Conservation (phyloP, 2,329 filamentous ascomycete species). For the Alternaria brassicae region DNA sequence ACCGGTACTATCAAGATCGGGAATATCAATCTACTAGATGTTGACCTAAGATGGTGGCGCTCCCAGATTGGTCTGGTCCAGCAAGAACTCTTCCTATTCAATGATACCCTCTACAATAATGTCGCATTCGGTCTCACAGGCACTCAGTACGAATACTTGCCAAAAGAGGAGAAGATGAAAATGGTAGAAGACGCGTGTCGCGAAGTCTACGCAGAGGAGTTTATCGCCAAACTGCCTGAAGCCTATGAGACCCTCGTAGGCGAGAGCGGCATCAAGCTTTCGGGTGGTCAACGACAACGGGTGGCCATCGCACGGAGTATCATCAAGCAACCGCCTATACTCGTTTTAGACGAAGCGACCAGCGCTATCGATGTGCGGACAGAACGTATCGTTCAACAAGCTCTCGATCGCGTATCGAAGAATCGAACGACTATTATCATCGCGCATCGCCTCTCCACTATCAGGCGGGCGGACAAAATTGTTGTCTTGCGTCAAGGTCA, state of each 20-base stretch:
- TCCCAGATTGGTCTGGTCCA: constrained; percentile 55
- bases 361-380: constrained; percentile 67
- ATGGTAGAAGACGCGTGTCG: constrained; percentile 56
- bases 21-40: constrained; percentile 31
- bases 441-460: constrained; percentile 77
- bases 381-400: constrained; percentile 62
- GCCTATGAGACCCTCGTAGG: constrained; percentile 78
- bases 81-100: constrained; percentile 53
- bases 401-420: constrained; percentile 66
- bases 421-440: constrained; percentile 78
- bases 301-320: constrained; percentile 77
- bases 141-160: constrained; percentile 58
- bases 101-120: constrained; percentile 51
- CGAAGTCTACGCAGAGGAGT: constrained; percentile 50
- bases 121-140: constrained; percentile 50
- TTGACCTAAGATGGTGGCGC: constrained; percentile 55
- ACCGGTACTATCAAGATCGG: constrained; percentile 44
- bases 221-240: constrained; percentile 53
- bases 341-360: constrained; percentile 80
- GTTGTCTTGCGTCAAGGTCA: constrained; percentile 75
- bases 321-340: constrained; percentile 68
- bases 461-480: constrained; percentile 79
- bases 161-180: constrained; percentile 63
- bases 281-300: constrained; percentile 85
- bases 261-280: constrained; percentile 78